A percentile compares a stretch with the other conserved stretches of the same genome.
Evolutionary conservation across 2,329 filamentous ascomycete genomes (phyloP).

Genomic region (Talaromyces sp.): DNA sequence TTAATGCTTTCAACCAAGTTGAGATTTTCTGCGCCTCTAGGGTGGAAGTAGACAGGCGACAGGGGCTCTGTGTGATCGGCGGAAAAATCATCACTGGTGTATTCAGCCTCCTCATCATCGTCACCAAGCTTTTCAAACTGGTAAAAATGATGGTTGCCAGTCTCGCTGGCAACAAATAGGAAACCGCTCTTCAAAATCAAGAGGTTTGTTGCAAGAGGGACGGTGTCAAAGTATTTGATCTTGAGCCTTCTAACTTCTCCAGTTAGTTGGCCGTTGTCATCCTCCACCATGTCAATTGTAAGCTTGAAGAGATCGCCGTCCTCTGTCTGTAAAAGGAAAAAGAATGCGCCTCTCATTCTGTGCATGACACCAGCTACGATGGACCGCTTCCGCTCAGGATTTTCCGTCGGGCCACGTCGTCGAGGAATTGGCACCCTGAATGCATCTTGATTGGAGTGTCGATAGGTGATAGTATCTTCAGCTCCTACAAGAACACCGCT

Average conservation of each 20-base stretch:
- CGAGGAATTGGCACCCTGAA: constrained; percentile 86
- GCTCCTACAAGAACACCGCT: constrained; percentile 93
- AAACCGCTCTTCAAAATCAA: constrained; percentile 95
- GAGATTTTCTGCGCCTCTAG: constrained; percentile 72
- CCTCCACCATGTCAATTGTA: constrained; percentile 83
- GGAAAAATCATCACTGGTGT: constrained; percentile 74
- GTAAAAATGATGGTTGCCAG: constrained; percentile 90
- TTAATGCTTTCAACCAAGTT: constrained; percentile 78
- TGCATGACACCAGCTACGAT: constrained; percentile 95
- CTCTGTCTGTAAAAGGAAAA: constrained; percentile 91
- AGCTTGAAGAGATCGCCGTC: constrained; percentile 99
- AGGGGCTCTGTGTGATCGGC: constrained; percentile 67
- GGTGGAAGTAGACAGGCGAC: constrained; percentile 77
- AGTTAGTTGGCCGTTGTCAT: constrained; percentile 68
- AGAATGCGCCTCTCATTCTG: constrained; percentile 93
- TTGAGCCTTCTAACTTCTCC: constrained; percentile 77
- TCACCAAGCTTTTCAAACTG: constrained; percentile 97
- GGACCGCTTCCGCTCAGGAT: constrained; percentile 79
- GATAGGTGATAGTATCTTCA: constrained; percentile 90
- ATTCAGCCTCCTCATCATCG: constrained; percentile 85
- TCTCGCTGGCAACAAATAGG: constrained; percentile 85
- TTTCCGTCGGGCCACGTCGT: constrained; percentile 79
- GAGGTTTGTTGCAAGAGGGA: constrained; percentile 78
- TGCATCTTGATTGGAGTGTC: constrained; percentile 89
- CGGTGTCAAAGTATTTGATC: constrained; percentile 97